Evolutionary conservation across 2,329 filamentous ascomycete species (phyloP), one percentile per base, ranked within the genome.

Genomic region (Penicillium sp.): DNA sequence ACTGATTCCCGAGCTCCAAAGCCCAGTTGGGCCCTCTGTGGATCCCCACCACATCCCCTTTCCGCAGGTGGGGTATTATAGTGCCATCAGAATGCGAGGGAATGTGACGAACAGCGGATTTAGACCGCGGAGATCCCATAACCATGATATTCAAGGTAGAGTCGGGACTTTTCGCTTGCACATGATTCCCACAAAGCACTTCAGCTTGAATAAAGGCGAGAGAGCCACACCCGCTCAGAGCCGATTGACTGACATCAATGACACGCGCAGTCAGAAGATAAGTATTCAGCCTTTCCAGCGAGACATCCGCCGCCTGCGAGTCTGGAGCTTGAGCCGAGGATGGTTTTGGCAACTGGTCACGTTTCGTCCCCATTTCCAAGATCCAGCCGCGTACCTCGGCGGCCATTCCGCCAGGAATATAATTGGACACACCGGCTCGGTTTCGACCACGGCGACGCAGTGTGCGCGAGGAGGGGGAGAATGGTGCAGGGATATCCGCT

Each of bases 351-450:
- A 53, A 38, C 22, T 66, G 61, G 13, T 72, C 68, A 8, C 68
- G 62, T 53, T 69, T 74, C 1, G 69, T 59, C 10, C 69, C 73
- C 55, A 67, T 69, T 49, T 77, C 75, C 5, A 77, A 53, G 10
- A 77, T 65, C 75, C 75, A 77, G 53, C 69, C 68, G n/a, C 74
- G 73, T 29, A 75, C 69, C 49, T 74, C 67, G 1, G 74, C 66
- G 8, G 75, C 74, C 70, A 77, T 74, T 5, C 75, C 75, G 6
- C 70, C 73, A 1, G 72, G 66, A 0, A 71, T 44, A 59, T 74
- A 76, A 6, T 53, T 61, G 11, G 62, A 62, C 1, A 55, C 59
- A n/a, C 54, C 55, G 1, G 62, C 50, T 9, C 62, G 66, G 1
- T 59, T 53, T 31, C 69, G 61, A 9, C 73, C 72, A n/a, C 68